Base-by-base conservation (phyloP, 345 rosid genomes). In the Ceriops zippeliana region DNA sequence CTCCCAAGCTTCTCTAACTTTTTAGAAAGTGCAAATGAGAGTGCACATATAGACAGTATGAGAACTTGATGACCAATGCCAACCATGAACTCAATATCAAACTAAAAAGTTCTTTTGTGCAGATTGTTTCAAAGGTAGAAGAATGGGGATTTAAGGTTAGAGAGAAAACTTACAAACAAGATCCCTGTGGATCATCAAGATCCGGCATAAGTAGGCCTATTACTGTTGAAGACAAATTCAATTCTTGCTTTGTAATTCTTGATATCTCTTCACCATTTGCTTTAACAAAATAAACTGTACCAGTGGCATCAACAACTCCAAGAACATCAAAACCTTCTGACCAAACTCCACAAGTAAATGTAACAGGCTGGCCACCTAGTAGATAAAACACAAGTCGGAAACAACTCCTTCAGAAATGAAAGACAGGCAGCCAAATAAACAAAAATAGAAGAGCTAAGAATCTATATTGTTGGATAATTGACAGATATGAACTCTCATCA, bases 261-360 rank as follows among this genome's bases (percentile, higher is more conserved):
- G 85, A 81, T 68, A 91, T 86, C 78, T 88, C 96, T 76, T 87
- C 96, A 61, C 99, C 99, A 28, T 83, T 90, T 78, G 88, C 82
- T 84, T 84, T 87, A 75, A 95, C 80, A 79, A 95, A 87, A 82
- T 83, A 86, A 51, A 95, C 70, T 47, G 86, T 81, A 75, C 78
- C 90, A 47, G 67, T 71, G 76, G 85, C 90, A 79, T 90, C 92
- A 69, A 75, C 75, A 56, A 91, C 75, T 80, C 96, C 96, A 75
- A 95, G 91, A 72, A 91, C 77, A 82, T 89, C 88, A 70, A 86
- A 93, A 69, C 80, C 69, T 78, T 85, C 99, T 7, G 96, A 91
- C 97, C 99, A 95, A 61, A 82, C 87, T 78, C 97, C 96, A 75
- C 71, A 81, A 58, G 79, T 78, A 80, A 84, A 90, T 47, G 85